Base-by-base conservation (phyloP, 176 grass and related monocot genomes). In the Oryza nivara region DNA sequence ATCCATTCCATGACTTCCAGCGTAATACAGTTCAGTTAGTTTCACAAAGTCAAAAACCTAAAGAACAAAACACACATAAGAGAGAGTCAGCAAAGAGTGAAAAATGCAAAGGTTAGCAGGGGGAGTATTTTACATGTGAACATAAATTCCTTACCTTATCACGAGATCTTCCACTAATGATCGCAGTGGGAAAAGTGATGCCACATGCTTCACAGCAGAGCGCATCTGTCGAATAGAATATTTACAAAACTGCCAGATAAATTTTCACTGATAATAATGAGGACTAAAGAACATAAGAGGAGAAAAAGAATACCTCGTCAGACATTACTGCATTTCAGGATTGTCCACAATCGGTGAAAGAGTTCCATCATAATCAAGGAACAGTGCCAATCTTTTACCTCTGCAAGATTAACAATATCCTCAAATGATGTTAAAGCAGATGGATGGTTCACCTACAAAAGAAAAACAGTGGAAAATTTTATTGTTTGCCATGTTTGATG, bases 1-100 rank as follows among this genome's bases (percentile, higher is more conserved):
- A 68, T 98, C 95, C 95, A 98, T 98, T 82, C 95, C 95, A 73
- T 98, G 95, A 82, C 95, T 98, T 74, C 95, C 95, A 41, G 95
- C 95, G 0, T 98, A 98, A 80, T 90, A 88, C 22, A 98, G 80
- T 82, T 98, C 95, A 25, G 89, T 86, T 87, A 98, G 85, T 66
- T 93, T 92, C 61, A 98, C 92, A 90, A 98, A 98, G 69, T 95
- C 85, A 92, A 85, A 98, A 78, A 98, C 95, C 95, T 98, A 87
- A 8, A 75, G 51, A 65, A 46, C 16, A 76, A 49, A 30, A 58
- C 22, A 73, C 48, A 9, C 11, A 6, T 64, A 28, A 70, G 51
- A 80, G 20, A 54, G 15, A 85, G 6, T 58, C 2, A 80, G 66
- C 36, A 80, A 40, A 75, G 61, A 67, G 79, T 30, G 10, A 3